Base-by-base conservation (phyloP, 768 basidiomycete genomes). In the Cantharellus anzutake region DNA sequence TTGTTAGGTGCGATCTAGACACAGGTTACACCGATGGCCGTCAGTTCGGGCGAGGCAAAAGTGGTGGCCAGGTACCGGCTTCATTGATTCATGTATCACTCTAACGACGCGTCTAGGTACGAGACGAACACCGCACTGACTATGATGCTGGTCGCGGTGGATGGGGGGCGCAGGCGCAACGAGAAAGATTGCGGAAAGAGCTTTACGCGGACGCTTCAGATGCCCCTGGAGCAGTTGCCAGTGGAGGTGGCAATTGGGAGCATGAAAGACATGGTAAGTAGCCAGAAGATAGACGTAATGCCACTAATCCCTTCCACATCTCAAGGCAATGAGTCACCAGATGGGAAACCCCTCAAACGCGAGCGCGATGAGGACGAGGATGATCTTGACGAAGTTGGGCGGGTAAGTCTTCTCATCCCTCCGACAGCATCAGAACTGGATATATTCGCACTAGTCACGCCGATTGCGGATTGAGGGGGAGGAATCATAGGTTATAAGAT, bases 1-100 rank as follows among this genome's bases (percentile, higher is more conserved):
- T 99, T 65, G 94, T 99, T 63, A 86, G 96, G 53, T 97, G 93
- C 67, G 96, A 99, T 74, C 74, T 99, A 67, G 96, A 99, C 74
- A 76, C 92, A 37, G 96, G 96, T 3, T 99, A 97, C 72, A 82
- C 82, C 67, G 96, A 99, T 68, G 94, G 94, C 11, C 76, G 96
- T 63, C 96, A 99, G 71, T 99, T 97, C 63, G 96, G 96, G 39
- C 76, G 96, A 62, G 96, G 96, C 37, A 97, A 93, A 71, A 93
- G 89, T 64, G 96, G 96, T 40, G 96, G 96, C 2, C 93, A 96
- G 75, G 86, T 77, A 57, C 51, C 34, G 41, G 11, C 20, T 40
- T 41, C 14, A 3, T 11, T 53, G 5, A 16, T 3, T 44, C 5
- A 39, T 51, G 3, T 29, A 34, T 16, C 51, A 34, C 58, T 67